phyloP scores from a whole-genome alignment of 192 early-diverging fungal species.

The Martensiomyces pterosporus region DNA sequence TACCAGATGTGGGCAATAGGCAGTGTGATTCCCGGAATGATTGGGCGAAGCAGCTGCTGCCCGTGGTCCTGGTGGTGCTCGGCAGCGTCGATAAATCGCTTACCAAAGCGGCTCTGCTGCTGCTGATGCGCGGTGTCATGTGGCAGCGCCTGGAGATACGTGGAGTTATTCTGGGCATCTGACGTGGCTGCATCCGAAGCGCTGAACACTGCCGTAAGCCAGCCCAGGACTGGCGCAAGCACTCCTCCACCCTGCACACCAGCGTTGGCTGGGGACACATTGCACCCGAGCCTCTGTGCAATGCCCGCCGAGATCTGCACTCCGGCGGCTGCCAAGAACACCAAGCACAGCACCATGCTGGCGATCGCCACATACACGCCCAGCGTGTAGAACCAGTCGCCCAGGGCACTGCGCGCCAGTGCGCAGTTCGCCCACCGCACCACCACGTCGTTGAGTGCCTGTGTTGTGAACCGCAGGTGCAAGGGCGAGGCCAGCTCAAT shows the following conservation, averaged over 20 bases:
- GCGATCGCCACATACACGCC: slow-evolving; percentile 7
- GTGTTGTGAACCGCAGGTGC: slow-evolving; percentile 26
- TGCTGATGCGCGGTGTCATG: too few relatives aligned
- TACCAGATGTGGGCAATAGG: slow-evolving; percentile 29
- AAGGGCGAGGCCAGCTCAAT: slow-evolving; percentile 32
- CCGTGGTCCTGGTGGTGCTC: too few relatives aligned
- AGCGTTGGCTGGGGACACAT: too few relatives aligned
- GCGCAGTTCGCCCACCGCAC: neutral
- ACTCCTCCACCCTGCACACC: too few relatives aligned
- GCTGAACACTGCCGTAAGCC: neutral
- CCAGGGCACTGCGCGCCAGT: neutral
- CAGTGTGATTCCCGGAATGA: slow-evolving; percentile 42
- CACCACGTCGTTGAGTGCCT: slow-evolving; percentile 3
- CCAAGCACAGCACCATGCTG: slow-evolving; percentile 22
- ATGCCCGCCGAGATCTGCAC: slow-evolving; percentile 18
- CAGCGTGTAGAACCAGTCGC: neutral
- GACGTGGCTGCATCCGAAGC: too few relatives aligned
- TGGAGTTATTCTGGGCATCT: too few relatives aligned
- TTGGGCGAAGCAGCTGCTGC: slow-evolving; percentile 16
- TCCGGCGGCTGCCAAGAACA: slow-evolving; percentile 8
- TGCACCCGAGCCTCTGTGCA: neutral
- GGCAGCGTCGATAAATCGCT: too few relatives aligned
- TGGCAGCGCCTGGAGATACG: too few relatives aligned
- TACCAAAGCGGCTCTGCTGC: too few relatives aligned
- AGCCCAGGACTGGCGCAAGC: too few relatives aligned